Base-by-base conservation (phyloP, 2,329 filamentous ascomycete genomes). In the Colletotrichum lini region DNA sequence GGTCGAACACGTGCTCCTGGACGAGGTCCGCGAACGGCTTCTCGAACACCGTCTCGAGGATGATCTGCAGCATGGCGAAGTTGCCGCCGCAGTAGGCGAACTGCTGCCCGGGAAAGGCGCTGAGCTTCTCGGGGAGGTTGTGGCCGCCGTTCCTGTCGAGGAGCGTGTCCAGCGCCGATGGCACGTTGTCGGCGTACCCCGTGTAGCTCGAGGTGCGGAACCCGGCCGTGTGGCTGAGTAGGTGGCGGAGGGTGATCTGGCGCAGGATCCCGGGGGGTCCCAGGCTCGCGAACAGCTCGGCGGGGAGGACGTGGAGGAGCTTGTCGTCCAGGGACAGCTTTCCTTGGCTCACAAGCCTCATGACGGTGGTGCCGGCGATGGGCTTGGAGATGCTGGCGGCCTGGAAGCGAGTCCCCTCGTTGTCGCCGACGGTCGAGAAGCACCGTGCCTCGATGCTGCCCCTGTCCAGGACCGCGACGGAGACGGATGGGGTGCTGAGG, bases 111-210 rank as follows among this genome's bases (percentile, higher is more conserved):
- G 67, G 67, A 3, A 69, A 57, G 2, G 38, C 35, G 10, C 12
- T 30, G 44, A 69, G 38, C 26, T 40, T 45, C 16, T 65, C 67
- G 5, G 67, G 49, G 7, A 45, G 18, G 4, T 64, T 65, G 15
- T 65, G 44, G 3, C 59, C 70, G 10, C 72, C 73, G 13, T 62
- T 56, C n/a, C 42, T 47, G 45, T 74, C 75, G 1, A 59, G 21
- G 4, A 76, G 54, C 3, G 74, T 68, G 16, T 69, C 67, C 30
- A 58, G 18, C 15, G 67, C 67, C 4, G 67, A 52, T 1, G 67
- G 67, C 61, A 53, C 53, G n/a, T 50, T 52, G 10, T 53, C 18
- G 8, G 50, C 35, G 23, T 69, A 69, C 2, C 67, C 67, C 3
- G 35, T 23, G 21, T 65, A 69, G 1, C 40, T 35, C 9, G 61